Evolutionary conservation across 768 basidiomycete genomes (phyloP).

Genomic region (Lactarius hengduanensis): DNA sequence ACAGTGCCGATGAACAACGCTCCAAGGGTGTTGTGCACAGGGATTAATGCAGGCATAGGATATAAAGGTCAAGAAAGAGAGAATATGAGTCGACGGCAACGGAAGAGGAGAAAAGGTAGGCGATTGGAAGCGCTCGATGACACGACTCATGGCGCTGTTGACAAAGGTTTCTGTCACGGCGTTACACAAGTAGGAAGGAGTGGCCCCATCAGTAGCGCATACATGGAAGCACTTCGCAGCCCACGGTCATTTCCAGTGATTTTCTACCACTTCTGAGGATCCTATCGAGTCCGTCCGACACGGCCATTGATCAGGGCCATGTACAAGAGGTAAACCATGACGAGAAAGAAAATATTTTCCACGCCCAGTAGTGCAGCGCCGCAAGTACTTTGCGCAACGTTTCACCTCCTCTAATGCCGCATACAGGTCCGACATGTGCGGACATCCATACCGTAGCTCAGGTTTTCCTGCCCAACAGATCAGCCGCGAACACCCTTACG

Average conservation of each 20-base stretch:
- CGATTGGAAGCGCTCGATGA: neutral
- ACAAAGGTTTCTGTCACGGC: neutral
- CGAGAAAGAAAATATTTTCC: neutral
- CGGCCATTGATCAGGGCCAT: neutral
- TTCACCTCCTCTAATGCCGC: constrained; percentile 43
- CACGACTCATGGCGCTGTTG: neutral
- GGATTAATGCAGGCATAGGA: neutral
- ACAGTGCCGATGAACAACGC: neutral
- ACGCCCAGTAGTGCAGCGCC: neutral
- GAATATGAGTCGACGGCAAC: neutral
- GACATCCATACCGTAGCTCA: constrained; percentile 52
- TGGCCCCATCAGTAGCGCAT: neutral
- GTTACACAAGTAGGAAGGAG: neutral
- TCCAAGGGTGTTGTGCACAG: neutral
- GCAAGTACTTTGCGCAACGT: constrained; percentile 7
- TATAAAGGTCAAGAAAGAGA: neutral
- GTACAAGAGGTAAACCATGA: neutral
- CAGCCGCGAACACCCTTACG: constrained; percentile 4
- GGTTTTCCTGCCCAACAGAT: constrained; percentile 36
- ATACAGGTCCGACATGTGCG: constrained; percentile 52
- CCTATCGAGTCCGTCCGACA: neutral
- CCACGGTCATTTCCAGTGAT: neutral
- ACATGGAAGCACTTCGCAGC: neutral
- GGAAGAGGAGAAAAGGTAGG: neutral
- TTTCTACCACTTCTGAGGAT: neutral